A percentile compares a stretch with the other conserved stretches of the same genome.
These are phyloP conservation scores for Ettlia oleoabundans DNA, from an alignment of 139 green algal species.

Conservation along the genomic window DNA sequence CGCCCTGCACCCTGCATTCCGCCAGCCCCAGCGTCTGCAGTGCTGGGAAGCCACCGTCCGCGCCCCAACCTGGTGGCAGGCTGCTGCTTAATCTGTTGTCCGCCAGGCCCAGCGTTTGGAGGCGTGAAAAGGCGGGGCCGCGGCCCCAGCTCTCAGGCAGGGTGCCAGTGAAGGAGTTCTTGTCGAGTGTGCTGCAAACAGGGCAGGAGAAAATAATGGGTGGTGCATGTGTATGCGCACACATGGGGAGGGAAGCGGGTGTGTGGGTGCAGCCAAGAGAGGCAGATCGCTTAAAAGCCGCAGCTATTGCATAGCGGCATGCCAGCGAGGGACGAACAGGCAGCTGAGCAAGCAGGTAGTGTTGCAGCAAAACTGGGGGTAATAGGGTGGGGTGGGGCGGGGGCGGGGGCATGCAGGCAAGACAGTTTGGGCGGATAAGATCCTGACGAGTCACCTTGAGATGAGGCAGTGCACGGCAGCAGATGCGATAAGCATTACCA, in stretches of 20 bases:
- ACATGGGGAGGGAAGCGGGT: neutral
- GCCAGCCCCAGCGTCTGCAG: neutral
- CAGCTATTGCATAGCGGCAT: too few species aligned
- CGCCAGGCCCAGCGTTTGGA: neutral
- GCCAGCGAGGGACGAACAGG: too few species aligned
- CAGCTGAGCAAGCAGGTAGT: too few species aligned
- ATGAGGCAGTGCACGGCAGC: neutral
- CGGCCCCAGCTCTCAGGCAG: conserved; percentile 13
- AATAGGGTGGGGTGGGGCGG: too few species aligned
- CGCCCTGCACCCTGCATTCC: neutral
- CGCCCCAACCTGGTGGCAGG: conserved; percentile 12
- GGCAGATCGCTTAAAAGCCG: too few species aligned
- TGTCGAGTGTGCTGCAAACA: neutral
- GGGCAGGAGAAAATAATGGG: neutral
- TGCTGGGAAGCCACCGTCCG: neutral
- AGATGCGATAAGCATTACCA: neutral
- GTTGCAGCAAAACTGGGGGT: too few species aligned
- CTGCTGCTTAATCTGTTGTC: neutral
- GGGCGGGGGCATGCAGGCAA: too few species aligned
- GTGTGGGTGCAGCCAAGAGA: too few species aligned
- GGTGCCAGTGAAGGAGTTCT: neutral
- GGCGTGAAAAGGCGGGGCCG: neutral
- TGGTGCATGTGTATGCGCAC: too few species aligned
- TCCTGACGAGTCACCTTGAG: too few species aligned
- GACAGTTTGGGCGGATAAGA: too few species aligned